These are phyloP conservation scores for Sclerotinia sclerotiorum DNA, from an alignment of 2,329 filamentous ascomycete genomes.

Conservation along the genomic window DNA sequence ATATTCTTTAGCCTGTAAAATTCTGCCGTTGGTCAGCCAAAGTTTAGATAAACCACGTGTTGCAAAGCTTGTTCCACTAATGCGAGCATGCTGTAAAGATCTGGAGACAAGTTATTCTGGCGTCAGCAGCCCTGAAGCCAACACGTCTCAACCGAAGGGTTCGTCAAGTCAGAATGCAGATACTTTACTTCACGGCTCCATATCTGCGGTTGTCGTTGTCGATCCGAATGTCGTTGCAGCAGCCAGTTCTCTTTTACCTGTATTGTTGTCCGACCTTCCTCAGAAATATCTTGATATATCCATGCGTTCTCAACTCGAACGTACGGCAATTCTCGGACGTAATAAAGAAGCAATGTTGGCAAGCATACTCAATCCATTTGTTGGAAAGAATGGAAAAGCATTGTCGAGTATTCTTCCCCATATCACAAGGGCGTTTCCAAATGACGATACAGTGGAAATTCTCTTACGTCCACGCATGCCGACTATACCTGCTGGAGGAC, in stretches of 20 bases:
- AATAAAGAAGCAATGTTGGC: slow-evolving; percentile 74
- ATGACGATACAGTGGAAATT: slow-evolving; percentile 67
- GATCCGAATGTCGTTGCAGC: slow-evolving; percentile 52
- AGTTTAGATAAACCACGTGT: slow-evolving; percentile 66
- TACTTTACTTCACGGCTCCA: slow-evolving; percentile 55
- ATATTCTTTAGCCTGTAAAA: slow-evolving; percentile 58
- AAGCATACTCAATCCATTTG: slow-evolving; percentile 76
- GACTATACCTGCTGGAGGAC: slow-evolving; percentile 38
- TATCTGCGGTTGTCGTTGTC: slow-evolving; percentile 41
- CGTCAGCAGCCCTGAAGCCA: slow-evolving; percentile 32
- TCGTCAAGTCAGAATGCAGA: slow-evolving; percentile 63
- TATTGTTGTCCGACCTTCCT: slow-evolving; percentile 62
- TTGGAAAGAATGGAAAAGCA: slow-evolving; percentile 60
- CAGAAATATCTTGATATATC: slow-evolving; percentile 68
- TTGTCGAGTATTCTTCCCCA: slow-evolving; percentile 79
- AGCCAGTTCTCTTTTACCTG: slow-evolving; percentile 61
- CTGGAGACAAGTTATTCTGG: slow-evolving; percentile 53
- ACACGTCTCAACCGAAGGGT: slow-evolving; percentile 38
- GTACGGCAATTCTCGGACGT: slow-evolving; percentile 71
- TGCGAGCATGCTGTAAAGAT: slow-evolving; percentile 73
- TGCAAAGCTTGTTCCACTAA: slow-evolving; percentile 59
- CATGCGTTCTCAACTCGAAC: slow-evolving; percentile 73
- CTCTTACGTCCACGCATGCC: slow-evolving; percentile 58
- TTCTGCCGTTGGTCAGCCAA: slow-evolving; percentile 57
- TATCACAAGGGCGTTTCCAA: slow-evolving; percentile 63